Base-by-base conservation (phyloP, 73 alveolate species). In the Blepharisma stoltei region DNA sequence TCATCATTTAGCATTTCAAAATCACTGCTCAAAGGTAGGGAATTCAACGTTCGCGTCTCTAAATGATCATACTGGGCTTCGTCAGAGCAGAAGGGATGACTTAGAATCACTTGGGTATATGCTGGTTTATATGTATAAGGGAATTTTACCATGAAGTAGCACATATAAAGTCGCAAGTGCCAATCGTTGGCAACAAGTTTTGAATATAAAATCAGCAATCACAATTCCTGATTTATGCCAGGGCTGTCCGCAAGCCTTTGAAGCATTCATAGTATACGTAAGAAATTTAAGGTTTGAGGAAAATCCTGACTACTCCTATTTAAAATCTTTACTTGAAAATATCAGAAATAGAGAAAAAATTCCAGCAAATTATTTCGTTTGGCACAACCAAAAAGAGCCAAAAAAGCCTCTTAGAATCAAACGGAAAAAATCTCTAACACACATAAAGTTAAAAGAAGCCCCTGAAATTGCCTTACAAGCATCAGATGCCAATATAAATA, bases 231-330 rank as follows among this genome's bases (percentile, higher is more conserved):
- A 81, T 50, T 52, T 81, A 25, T 71, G 84, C 23, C 69, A 49
- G 8, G 88, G 83, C 55, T 75, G 66, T 54, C 88, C 88, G 2
- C 71, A 75, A 54, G 88, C 76, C 47, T 75, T 81, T 52, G 37
- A 54, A 7, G 5, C 46, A 9, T 75, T 44, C 41, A 65, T 81
- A 9, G 47, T 6, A 3, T 81, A 81, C 66, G 41, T 67, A 11
- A 46, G 88, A 47, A 73, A 73, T 32, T 53, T 81, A 20, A 81
- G 71, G 52, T 81, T 81, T 48, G 88, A 81, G 48, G 88, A 81
- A 54, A 73, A 54, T 21, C 88, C 88, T 6, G 88, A 81, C 41
- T 81, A 81, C 55, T 44, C 53, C 66, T 50, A 76, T 14, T 27
- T 70, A 6, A 70, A 71, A 6, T 52, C 83, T 21, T 45, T 75